These are phyloP conservation scores for Fragilaria crotonensis DNA, from an alignment of 108 stramenopile species.

Conservation along the genomic window DNA sequence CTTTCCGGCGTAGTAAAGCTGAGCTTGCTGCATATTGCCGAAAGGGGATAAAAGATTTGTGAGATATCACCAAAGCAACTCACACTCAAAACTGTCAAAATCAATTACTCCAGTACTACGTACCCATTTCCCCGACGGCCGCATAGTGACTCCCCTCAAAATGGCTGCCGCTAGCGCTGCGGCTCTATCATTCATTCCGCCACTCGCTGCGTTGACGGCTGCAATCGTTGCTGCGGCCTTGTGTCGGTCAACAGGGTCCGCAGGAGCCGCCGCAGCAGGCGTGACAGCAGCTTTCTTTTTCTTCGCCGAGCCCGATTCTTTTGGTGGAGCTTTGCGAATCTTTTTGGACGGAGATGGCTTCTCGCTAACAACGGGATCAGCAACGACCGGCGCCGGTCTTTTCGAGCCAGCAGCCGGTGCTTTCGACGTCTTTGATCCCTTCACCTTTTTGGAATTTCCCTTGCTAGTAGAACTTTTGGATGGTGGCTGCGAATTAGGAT, in stretches of 20 bases:
- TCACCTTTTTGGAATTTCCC: conserved; percentile 7
- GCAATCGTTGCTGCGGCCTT: conserved; percentile 46
- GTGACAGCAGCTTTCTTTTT: no score
- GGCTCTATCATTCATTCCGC: conserved; percentile 62
- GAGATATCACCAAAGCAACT: not conserved
- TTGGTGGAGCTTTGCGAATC: not conserved
- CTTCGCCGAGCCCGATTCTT: conserved; percentile 4
- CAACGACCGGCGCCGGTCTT: not conserved
- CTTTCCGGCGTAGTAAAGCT: conserved; percentile 78
- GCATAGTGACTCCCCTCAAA: conserved; percentile 71
- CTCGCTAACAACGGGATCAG: conserved; percentile 12
- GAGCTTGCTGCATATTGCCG: conserved; percentile 49
- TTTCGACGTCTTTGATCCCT: conserved; percentile 11
- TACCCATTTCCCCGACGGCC: conserved; percentile 81
- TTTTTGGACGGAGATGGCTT: conserved; percentile 7
- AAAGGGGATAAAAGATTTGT: not conserved
- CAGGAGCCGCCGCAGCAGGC: not conserved
- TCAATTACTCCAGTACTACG: not conserved
- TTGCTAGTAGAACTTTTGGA: not conserved
- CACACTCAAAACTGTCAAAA: not conserved
- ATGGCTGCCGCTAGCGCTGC: conserved; percentile 66
- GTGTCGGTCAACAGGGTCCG: conserved; percentile 35
- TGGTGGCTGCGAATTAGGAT: conserved; percentile 29
- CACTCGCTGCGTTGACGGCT: conserved; percentile 50
- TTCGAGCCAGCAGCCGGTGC: no score